These are phyloP conservation scores for Daedaleopsis sinensis DNA, from an alignment of 768 basidiomycete species.

Conservation along the genomic window DNA sequence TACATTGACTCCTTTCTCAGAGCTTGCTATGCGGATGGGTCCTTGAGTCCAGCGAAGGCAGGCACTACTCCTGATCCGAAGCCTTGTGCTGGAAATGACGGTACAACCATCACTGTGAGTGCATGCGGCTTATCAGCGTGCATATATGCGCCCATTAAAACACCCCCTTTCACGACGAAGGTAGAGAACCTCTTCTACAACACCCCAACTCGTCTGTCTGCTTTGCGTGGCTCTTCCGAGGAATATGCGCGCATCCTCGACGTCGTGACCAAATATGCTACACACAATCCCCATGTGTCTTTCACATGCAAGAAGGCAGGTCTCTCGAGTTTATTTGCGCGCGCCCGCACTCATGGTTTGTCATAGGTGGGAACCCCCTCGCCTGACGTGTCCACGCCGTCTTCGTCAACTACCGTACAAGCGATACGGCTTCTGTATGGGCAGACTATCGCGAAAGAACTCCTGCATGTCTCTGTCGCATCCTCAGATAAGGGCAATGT, in stretches of 20 bases:
- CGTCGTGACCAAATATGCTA: slow-evolving; percentile 89
- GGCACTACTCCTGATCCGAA: slow-evolving; percentile 78
- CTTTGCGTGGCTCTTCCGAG: slow-evolving; percentile 82
- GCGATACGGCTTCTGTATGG: slow-evolving; percentile 85
- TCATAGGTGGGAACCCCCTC: slow-evolving; percentile 67
- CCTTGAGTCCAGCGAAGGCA: slow-evolving; percentile 67
- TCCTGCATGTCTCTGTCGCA: slow-evolving; percentile 46
- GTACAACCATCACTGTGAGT: slow-evolving; percentile 83
- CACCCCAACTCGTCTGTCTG: slow-evolving; percentile 83
- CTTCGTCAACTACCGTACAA: slow-evolving; percentile 60
- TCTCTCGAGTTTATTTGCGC: neutral
- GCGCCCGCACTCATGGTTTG: neutral
- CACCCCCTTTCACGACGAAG: slow-evolving; percentile 41
- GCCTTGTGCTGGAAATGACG: slow-evolving; percentile 92
- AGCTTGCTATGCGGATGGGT: slow-evolving; percentile 81
- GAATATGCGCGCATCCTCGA: slow-evolving; percentile 92
- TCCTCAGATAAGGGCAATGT: slow-evolving; percentile 30
- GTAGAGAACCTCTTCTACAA: slow-evolving; percentile 97
- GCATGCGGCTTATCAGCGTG: neutral
- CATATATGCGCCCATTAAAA: neutral
- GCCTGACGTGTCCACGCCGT: slow-evolving; percentile 83
- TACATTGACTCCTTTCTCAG: slow-evolving; percentile 40
- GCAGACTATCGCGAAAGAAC: slow-evolving; percentile 75
- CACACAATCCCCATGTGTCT: slow-evolving; percentile 88
- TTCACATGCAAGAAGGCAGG: slow-evolving; percentile 91